Evolutionary conservation across 192 early-diverging fungal genomes (phyloP).

Genomic region (Umbelopsis ramanniana): DNA sequence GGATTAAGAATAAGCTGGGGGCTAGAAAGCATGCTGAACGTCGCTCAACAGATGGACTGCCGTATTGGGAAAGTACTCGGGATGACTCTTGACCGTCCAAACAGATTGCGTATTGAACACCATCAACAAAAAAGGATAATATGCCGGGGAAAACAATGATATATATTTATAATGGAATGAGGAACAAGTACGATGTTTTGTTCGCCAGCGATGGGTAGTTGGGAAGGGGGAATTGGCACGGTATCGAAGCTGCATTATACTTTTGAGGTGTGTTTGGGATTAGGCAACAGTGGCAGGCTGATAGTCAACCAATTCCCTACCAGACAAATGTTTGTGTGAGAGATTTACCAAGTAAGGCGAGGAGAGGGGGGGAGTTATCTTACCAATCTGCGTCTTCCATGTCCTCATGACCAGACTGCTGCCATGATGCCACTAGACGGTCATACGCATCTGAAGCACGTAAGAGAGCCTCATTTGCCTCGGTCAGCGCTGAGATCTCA

Average conservation of each 20-base stretch:
- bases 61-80: not conserved
- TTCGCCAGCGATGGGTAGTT: too few species aligned
- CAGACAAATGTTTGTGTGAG: slow-evolving; percentile 8
- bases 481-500: not conserved
- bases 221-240: not conserved
- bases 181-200: not conserved
- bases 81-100: too few species aligned
- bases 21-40: too few species aligned
- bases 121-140: not conserved
- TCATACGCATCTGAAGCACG: not conserved
- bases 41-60: not conserved
- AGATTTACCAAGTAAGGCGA: slow-evolving; percentile 7
- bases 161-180: not conserved
- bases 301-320: slow-evolving; percentile 18
- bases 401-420: slow-evolving; percentile 13
- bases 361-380: not conserved
- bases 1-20: too few species aligned
- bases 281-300: slow-evolving; percentile 15
- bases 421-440: not conserved
- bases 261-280: not conserved
- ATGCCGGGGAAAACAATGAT: not conserved
- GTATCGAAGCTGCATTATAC: not conserved
- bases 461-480: not conserved
- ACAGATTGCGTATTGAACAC: too few species aligned
- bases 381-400: slow-evolving; percentile 19